Evolutionary conservation across 2,329 filamentous ascomycete genomes (phyloP).

Genomic region (Zasmidium cellare): DNA sequence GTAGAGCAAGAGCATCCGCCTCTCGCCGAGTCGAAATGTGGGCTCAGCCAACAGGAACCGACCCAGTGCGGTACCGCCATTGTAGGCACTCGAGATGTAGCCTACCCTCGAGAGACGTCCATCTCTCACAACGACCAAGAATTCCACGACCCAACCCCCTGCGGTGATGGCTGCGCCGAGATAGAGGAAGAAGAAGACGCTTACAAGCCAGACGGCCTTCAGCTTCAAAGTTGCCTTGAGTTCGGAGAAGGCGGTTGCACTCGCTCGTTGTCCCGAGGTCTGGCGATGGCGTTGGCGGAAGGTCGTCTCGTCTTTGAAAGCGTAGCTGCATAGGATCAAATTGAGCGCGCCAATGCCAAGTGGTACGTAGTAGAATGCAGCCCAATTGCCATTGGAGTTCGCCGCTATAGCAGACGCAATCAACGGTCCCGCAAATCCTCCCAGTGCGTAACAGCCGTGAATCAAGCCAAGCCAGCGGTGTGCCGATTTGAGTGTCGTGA

Average conservation of each 20-base stretch:
- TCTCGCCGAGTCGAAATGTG: slow-evolving; percentile 52
- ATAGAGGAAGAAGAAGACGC: slow-evolving; percentile 65
- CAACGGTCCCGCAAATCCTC: slow-evolving; percentile 16
- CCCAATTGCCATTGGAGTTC: slow-evolving; percentile 13
- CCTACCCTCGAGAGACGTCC: slow-evolving; percentile 59
- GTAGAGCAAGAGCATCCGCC: slow-evolving; percentile 59
- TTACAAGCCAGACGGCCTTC: slow-evolving; percentile 58
- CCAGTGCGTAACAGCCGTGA: slow-evolving; percentile 21
- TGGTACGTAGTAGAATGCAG: slow-evolving; percentile 20
- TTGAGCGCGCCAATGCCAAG: slow-evolving; percentile 19
- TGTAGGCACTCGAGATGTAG: slow-evolving; percentile 63
- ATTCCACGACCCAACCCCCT: slow-evolving; percentile 64
- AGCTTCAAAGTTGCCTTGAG: slow-evolving; percentile 48
- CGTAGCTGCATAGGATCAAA: slow-evolving; percentile 13
- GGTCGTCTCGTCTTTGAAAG: slow-evolving; percentile 14
- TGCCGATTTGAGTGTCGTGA: slow-evolving; percentile 36
- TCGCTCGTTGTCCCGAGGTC: slow-evolving; percentile 9
- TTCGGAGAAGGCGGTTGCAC: slow-evolving; percentile 38
- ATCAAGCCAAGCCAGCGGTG: slow-evolving; percentile 22
- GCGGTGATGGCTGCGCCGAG: slow-evolving; percentile 47
- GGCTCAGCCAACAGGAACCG: slow-evolving; percentile 17
- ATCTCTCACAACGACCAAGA: slow-evolving; percentile 60
- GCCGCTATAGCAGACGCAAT: slow-evolving; percentile 20
- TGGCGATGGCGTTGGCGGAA: neutral
- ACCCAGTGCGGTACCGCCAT: slow-evolving; percentile 59